Evolutionary conservation across 2,329 filamentous ascomycete species (phyloP), one percentile per base, ranked within the genome.

Genomic region (Ascochyta viciae-villosae): DNA sequence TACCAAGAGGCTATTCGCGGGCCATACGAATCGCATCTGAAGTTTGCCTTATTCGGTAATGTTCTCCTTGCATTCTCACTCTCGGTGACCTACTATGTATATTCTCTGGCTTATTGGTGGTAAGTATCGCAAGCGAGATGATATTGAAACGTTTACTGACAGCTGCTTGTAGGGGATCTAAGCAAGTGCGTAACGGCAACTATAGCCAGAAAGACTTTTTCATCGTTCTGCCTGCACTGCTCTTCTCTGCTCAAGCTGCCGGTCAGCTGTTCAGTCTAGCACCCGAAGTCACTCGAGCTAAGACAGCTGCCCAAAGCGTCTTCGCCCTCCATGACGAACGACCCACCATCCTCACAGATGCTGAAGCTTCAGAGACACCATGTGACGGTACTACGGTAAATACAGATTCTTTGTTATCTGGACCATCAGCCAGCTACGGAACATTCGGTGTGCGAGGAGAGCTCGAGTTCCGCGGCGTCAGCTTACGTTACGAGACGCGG

Each of bases 21-120:
- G 39, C 77, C 77, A 3, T 78, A 78, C 52, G 66, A 76, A 22
- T 69, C 76, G 42, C 74, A 78, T 24, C 59, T 77, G 9, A 69
- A 65, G 6, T 80, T 78, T 54, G 77, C 73, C 19, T 55, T 77
- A 4, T 67, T 72, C 6, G 76, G 76, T 1, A 81, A 80, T 38
- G 70, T 75, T 3, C 50, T 80, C 13, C 72, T 81, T 19, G 77
- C 78, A 1, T 76, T 80, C 44, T 79, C 78, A 4, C 69, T 80
- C 23, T 76, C 78, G 0, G 72, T 80, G 16, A 79, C 78, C 0
- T 80, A 81, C 58, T 80, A 81, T 58, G 76, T 81, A 1, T 81
- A 81, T 55, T 79, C 79, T 29, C 61, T 81, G 29, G 79, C 79
- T 24, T 81, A 81, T 62, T 81, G 78, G 78, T 81, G 79, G 78